Evolutionary conservation across 352 stramenopile genomes (phyloP), one percentile per base, ranked within the genome.

Genomic region (Phytopythium ostracodes): DNA sequence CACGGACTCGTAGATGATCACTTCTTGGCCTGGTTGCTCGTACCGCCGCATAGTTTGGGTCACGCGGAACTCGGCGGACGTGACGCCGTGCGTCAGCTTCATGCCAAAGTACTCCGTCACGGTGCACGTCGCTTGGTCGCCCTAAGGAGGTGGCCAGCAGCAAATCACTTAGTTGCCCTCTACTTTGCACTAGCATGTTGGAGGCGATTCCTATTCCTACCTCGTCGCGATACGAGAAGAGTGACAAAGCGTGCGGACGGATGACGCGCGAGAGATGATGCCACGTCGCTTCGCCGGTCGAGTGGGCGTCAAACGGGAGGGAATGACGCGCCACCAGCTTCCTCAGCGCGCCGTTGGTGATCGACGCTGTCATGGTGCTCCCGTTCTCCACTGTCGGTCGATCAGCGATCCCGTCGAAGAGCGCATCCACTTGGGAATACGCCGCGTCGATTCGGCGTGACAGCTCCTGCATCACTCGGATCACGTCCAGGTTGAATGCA

Each of bases 71-170:
- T 47, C 49, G n/a, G 58, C 58, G 25, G 31, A 38, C 17, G 46
- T 49, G 22, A n/a, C 14, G 4, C 53, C 35, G 15, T 38, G 38
- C 6, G 27, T 24, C 14, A 63, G 46, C 58, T 63, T 52, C 22
- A 63, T 63, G 8, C 58, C 58, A 49, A 63, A 63, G 44, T 52
- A 51, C 49, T 63, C 58, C 20, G n/a, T 50, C 24, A 63, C 49
- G 3, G 58, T 61, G 5, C 33, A 58, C 1, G n/a, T 29, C 10
- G 52, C n/a, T 1, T 58, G 4, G 20, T 58, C 25, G 52, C 24
- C 29, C 33, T 44, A 15, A 0, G 6, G n/a, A n/a, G n/a, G n/a
- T n/a, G n/a, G n/a, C n/a, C n/a, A n/a, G n/a, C n/a, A n/a, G n/a
- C n/a, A n/a, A n/a, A n/a, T n/a, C n/a, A n/a, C n/a, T n/a, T n/a